phyloP scores from a whole-genome alignment of 306 rosid species.

The Cucumis melo region DNA sequence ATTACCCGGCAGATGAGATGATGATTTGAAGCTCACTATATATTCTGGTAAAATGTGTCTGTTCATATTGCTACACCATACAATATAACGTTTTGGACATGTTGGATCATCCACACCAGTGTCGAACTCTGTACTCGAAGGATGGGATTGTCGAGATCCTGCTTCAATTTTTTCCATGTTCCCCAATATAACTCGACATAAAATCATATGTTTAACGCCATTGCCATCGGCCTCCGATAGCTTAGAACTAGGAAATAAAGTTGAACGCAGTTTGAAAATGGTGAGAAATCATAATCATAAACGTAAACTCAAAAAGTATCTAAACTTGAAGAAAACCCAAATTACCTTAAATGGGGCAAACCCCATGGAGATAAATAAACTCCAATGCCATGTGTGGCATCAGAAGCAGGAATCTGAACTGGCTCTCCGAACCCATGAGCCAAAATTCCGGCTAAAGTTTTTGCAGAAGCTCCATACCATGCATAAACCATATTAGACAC shows the following conservation, averaged over 20 bases:
- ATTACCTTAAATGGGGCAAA: conserved; percentile 34
- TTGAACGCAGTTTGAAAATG: neutral
- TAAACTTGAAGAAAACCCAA: neutral
- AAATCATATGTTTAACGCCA: conserved; percentile 30
- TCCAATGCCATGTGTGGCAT: conserved; percentile 18
- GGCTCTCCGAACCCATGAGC: conserved; percentile 35
- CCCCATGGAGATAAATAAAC: conserved; percentile 25
- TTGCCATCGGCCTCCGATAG: conserved; percentile 24
- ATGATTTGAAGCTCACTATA: conserved; percentile 43
- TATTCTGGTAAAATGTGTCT: conserved; percentile 39
- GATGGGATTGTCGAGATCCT: conserved; percentile 25
- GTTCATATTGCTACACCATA: conserved; percentile 45
- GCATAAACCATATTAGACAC: conserved; percentile 33
- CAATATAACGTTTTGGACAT: conserved; percentile 39
- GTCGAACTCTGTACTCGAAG: conserved; percentile 36
- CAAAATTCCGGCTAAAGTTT: conserved; percentile 21
- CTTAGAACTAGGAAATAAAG: conserved; percentile 26
- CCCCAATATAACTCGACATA: conserved; percentile 54
- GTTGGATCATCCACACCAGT: conserved; percentile 37
- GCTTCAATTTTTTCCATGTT: conserved; percentile 37
- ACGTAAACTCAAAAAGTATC: neutral
- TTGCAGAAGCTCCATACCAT: conserved; percentile 35
- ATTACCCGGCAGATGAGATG: conserved; percentile 16
- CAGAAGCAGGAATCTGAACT: conserved; percentile 7
- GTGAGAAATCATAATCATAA: neutral